Base-by-base conservation (phyloP, 306 rosid species). In the Alnus rubra region DNA sequence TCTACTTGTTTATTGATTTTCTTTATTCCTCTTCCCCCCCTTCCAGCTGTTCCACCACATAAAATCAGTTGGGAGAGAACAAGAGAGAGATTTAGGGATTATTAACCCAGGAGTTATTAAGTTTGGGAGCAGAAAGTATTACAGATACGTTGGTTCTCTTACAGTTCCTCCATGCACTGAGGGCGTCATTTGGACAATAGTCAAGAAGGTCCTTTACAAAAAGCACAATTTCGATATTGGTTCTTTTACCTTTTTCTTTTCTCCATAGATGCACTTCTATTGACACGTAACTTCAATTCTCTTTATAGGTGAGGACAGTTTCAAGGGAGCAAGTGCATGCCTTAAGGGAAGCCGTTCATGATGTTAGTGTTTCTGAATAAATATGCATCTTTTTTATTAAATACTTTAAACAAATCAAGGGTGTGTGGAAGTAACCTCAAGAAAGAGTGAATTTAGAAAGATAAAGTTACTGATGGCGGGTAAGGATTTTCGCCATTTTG, bases 141-240 rank as follows among this genome's bases (percentile, higher is more conserved):
- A 86, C 82, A 88, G 97, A 89, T 94, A 94, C 71, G 33, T 86
- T 65, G 98, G 97, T 31, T 94, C 97, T 63, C 88, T 91, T 53
- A 91, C 97, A 44, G 83, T 81, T 59, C 97, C 98, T 76, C 94
- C 98, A 2, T 92, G 98, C 68, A 82, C 87, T 19, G 92, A 92
- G 83, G 96, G 94, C n/a, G 90, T 94, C 47, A 44, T 50, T 82
- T 94, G 98, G 98, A 90, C 96, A 6, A 8, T 94, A 30, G 14
- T 77, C 47, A 83, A 83, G 18, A 88, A 92, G 97, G 98, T 88
- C 49, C 4, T 70, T 60, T 47, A 9, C 81, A 69, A 73, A 51
- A 19, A 39, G 31, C 74, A 16, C 12, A 18, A 65, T 31, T 60
- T n/a, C 16, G 2, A n/a, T 13, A 10, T 51, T 45, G 9, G 30